phyloP scores from a whole-genome alignment of 1,284 basidiomycete genomes.

The Moniliella sp. region DNA sequence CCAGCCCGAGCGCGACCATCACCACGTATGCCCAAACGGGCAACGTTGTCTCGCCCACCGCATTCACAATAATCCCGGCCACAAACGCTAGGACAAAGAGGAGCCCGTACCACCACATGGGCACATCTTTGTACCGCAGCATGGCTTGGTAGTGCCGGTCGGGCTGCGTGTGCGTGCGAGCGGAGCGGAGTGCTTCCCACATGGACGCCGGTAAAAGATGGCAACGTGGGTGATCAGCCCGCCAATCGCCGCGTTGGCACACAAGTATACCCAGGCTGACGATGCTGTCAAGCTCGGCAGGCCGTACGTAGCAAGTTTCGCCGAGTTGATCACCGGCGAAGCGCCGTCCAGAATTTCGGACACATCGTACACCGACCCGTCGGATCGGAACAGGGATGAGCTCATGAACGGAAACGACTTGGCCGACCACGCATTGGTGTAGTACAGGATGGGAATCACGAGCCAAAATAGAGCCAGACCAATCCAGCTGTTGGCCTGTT shows the following conservation, averaged over 20 bases:
- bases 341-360: slow-evolving; percentile 16
- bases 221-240: slow-evolving; percentile 43
- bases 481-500: slow-evolving; percentile 19
- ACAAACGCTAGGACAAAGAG: slow-evolving; percentile 8
- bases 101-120: slow-evolving; percentile 26
- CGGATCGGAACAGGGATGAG: slow-evolving; percentile 6
- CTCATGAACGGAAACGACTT: slow-evolving; percentile 11
- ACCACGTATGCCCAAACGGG: slow-evolving; percentile 12
- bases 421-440: slow-evolving; percentile 11
- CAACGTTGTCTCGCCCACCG: slow-evolving; percentile 12
- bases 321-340: slow-evolving; percentile 6
- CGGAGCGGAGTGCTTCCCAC: slow-evolving; percentile 39
- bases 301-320: slow-evolving; percentile 17
- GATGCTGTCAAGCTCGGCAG: slow-evolving; percentile 33
- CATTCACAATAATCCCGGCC: slow-evolving; percentile 10
- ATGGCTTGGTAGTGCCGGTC: slow-evolving; percentile 9
- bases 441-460: slow-evolving; percentile 20
- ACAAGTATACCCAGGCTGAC: slow-evolving; percentile 43
- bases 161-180: slow-evolving; percentile 38
- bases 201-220: slow-evolving; percentile 37
- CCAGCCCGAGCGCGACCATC: slow-evolving; percentile 6
- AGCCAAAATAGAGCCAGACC: slow-evolving; percentile 16
- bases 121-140: slow-evolving; percentile 25
- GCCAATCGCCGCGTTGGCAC: slow-evolving; percentile 35
- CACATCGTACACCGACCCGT: slow-evolving; percentile 36